Evolutionary conservation across 345 rosid species (phyloP).

Genomic region (Sisymbrium irio): DNA sequence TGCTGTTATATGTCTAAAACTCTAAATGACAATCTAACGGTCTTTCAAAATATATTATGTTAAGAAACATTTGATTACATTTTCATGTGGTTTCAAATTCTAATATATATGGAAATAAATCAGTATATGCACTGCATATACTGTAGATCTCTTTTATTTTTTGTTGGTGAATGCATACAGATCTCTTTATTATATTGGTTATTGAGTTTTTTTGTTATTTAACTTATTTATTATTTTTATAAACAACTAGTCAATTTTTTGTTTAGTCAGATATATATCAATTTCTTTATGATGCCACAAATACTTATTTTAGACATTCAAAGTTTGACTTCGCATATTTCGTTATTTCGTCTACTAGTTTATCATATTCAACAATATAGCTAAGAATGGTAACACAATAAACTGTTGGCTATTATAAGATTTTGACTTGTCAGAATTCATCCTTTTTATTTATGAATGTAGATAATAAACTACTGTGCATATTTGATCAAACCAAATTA

Average conservation of each 20-base stretch:
- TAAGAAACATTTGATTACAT: background rate
- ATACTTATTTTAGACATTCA: conserved; percentile 14
- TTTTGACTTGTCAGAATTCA: background rate
- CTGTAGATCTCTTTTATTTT: no score
- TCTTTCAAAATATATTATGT: no score
- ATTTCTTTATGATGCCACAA: background rate
- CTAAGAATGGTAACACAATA: background rate
- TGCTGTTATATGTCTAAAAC: no score
- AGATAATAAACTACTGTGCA: background rate
- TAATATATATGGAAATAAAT: background rate
- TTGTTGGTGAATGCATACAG: background rate
- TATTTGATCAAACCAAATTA: background rate
- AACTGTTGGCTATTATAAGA: background rate
- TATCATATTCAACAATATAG: background rate
- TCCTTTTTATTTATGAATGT: background rate
- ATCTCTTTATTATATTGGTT: background rate
- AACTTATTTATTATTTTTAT: no score
- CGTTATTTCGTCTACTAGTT: background rate
- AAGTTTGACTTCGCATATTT: conserved; percentile 33
- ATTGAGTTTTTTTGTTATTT: no score
- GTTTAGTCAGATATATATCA: background rate
- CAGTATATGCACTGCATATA: background rate
- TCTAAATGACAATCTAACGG: no score
- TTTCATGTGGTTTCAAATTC: background rate
- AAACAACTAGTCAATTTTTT: background rate